Evolutionary conservation across 177 flowering plant species (phyloP).

Genomic region (Vitis hybrid): DNA sequence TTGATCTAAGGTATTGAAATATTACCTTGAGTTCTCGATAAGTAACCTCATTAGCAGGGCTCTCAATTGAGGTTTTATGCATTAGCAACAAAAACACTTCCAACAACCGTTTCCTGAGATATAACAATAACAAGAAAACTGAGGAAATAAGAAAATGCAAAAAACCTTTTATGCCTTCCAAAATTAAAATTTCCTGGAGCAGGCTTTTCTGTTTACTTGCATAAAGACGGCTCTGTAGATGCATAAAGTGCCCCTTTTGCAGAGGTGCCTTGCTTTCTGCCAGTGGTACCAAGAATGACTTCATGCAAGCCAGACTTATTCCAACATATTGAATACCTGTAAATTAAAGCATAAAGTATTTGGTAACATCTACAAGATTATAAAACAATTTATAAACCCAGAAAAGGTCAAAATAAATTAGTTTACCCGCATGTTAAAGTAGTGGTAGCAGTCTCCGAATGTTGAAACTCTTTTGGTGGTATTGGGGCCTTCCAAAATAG

Average conservation of each 20-base stretch:
- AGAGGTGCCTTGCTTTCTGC: constrained; percentile 96
- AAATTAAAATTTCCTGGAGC: background rate
- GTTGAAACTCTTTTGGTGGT: constrained; percentile 84
- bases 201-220: constrained; percentile 65
- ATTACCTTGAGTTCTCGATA: constrained; percentile 72
- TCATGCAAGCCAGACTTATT: constrained; percentile 80
- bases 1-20: background rate
- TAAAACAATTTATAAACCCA: background rate
- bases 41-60: constrained; percentile 24
- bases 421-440: constrained; percentile 88
- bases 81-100: constrained; percentile 47
- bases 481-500: constrained; percentile 57
- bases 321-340: constrained; percentile 95
- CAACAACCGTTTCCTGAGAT: constrained; percentile 59
- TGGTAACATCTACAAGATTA: constrained; percentile 4
- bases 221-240: constrained; percentile 79
- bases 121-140: background rate
- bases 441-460: constrained; percentile 53
- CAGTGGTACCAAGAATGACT: constrained; percentile 97
- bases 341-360: constrained; percentile 10
- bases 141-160: background rate
- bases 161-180: background rate
- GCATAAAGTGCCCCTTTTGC: constrained; percentile 75
- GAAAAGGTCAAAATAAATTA: constrained; percentile 2
- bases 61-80: constrained; percentile 16